Evolutionary conservation across 1,284 basidiomycete species (phyloP).

Genomic region (Wallemia mellicola): DNA sequence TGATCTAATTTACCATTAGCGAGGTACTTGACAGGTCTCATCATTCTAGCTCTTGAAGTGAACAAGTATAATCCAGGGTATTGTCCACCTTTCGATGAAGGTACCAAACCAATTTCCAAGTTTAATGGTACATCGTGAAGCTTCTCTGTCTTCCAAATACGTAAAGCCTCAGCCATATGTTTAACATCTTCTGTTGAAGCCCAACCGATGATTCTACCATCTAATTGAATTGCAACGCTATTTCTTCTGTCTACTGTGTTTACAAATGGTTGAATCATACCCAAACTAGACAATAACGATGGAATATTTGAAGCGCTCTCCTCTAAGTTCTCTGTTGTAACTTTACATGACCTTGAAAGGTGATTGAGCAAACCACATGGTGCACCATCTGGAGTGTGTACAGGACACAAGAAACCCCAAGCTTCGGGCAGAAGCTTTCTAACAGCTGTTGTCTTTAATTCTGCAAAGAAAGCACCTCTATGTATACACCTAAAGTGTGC

Average conservation of each 20-base stretch:
- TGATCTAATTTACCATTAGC: conserved; percentile 62
- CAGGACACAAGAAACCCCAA: conserved; percentile 98
- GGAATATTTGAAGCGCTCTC: conserved; percentile 52
- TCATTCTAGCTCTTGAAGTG: conserved; percentile 66
- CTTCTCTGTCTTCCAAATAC: conserved; percentile 85
- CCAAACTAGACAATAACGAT: conserved; percentile 49
- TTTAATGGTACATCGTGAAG: conserved; percentile 59
- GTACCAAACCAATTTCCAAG: conserved; percentile 81
- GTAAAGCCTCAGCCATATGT: conserved; percentile 51
- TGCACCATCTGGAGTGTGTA: conserved; percentile 93
- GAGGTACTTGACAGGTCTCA: conserved; percentile 86
- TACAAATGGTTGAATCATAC: conserved; percentile 76
- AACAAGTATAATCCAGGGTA: conserved; percentile 93
- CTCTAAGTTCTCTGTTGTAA: conserved; percentile 48
- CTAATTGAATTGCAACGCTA: conserved; percentile 70
- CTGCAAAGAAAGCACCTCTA: conserved; percentile 96
- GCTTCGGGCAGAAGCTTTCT: conserved; percentile 91
- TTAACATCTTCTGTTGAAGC: conserved; percentile 42
- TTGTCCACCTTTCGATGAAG: conserved; percentile 68
- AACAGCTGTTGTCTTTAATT: conserved; percentile 93
- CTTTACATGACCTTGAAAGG: conserved; percentile 72
- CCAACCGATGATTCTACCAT: conserved; percentile 90
- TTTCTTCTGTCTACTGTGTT: conserved; percentile 41
- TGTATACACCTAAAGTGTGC: conserved; percentile 96
- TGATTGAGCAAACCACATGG: conserved; percentile 97